phyloP scores from a whole-genome alignment of 1,284 basidiomycete genomes.

The Cystobasidium slooffiae region DNA sequence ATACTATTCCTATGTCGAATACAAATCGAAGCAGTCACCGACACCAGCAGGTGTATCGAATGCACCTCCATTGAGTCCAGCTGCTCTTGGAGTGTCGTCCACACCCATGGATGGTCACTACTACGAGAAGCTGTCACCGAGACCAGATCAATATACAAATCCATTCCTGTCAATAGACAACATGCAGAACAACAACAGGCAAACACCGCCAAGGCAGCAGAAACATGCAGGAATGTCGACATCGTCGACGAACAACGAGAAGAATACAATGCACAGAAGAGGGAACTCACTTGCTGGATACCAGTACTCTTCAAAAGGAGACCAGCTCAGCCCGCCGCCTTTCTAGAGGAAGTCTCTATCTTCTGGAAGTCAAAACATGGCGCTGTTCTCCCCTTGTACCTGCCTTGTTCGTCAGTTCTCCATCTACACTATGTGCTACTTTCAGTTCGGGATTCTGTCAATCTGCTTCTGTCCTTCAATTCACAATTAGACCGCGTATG shows the following conservation, averaged over 20 bases:
- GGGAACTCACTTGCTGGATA: slow-evolving; percentile 31
- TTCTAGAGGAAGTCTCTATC: not conserved
- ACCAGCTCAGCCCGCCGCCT: slow-evolving; percentile 32
- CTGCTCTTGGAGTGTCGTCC: not conserved
- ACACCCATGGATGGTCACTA: slow-evolving; percentile 5
- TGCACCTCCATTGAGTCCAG: slow-evolving; percentile 11
- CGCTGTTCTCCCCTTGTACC: not conserved
- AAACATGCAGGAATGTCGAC: not conserved
- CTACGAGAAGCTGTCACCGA: slow-evolving; percentile 35
- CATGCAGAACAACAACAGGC: not conserved
- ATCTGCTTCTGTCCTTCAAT: not conserved
- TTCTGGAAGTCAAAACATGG: not conserved
- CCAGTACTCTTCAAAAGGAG: slow-evolving; percentile 22
- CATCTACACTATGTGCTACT: not conserved
- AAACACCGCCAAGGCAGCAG: slow-evolving; percentile 19
- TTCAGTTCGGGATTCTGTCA: not conserved
- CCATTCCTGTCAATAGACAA: slow-evolving; percentile 21
- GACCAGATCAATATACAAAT: slow-evolving; percentile 8
- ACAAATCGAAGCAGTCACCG: slow-evolving; percentile 25
- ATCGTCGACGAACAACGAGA: not conserved
- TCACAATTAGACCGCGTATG: slow-evolving; percentile 18
- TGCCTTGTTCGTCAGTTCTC: not conserved
- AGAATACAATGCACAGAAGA: slow-evolving; percentile 26
- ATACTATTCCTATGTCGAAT: slow-evolving; percentile 44
- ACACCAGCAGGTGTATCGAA: slow-evolving; percentile 6